Evolutionary conservation across 106 monocot species (phyloP), one percentile per base, ranked within the genome.

Genomic region (Hemerocallis citrina): DNA sequence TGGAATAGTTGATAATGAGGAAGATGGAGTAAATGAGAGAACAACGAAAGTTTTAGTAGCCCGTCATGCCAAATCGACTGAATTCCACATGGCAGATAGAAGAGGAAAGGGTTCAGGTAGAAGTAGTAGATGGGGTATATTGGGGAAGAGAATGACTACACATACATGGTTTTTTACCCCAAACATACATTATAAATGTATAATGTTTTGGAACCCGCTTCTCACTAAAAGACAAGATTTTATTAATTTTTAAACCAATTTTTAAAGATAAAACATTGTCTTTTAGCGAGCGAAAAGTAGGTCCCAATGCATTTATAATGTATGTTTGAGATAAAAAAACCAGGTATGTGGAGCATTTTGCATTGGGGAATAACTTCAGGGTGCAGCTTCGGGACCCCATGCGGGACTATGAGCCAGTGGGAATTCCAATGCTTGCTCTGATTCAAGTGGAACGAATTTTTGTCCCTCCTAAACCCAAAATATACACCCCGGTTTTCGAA

Each of bases 361-460:
- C 59, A 92, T 52, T n/a, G n/a, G 92, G 92, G 20, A 98, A 88
- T 60, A 92, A 85, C 49, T 98, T 98, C 36, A 96, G 86, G 95
- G 95, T 96, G 32, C 95, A 96, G 67, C 84, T 96, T 57, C 77
- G 95, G 11, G 89, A 96, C 71, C 95, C 95, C 36, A 68, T 84
- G 37, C 69, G 90, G 3, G 74, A 90, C 65, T 90, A 78, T 62
- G 95, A 90, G 64, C 89, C 90, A 14, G 95, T 96, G 52, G 95
- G 95, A 4, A 67, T 79, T 10, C 95, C 90, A 24, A 90, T 96
- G 95, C 95, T 96, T 65, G 48, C 90, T 57, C 58, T 96, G 39
- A 79, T 96, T 76, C 95, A 90, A 70, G 95, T 96, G 14, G 95
- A 96, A 56, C 46, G 95, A n/a, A 79, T 90, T 17, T 78, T 90